phyloP scores from a whole-genome alignment of 1,284 basidiomycete genomes.

The Cutaneotrichosporon curvatum region DNA sequence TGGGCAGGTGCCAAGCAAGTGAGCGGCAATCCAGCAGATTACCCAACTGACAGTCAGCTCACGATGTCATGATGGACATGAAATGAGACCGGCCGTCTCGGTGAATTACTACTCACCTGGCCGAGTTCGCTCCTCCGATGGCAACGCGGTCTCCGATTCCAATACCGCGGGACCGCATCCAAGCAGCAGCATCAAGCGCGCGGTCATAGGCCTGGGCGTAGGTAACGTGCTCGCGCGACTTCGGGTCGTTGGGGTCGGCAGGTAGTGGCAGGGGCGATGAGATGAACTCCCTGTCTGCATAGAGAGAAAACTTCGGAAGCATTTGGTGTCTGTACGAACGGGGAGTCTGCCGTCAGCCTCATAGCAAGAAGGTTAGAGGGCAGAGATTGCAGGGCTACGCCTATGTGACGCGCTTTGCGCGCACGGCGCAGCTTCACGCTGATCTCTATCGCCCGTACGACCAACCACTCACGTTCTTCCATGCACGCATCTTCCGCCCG shows the following conservation, averaged over 20 bases:
- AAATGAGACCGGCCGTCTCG: too few species aligned
- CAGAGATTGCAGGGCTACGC: neutral
- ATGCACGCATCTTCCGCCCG: conserved; percentile 22
- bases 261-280: conserved; percentile 24
- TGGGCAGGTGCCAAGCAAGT: conserved; percentile 35
- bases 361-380: too few species aligned
- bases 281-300: conserved; percentile 27
- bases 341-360: conserved; percentile 1
- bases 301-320: conserved; percentile 16
- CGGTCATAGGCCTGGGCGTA: conserved; percentile 24
- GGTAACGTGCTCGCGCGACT: conserved; percentile 19
- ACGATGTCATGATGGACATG: neutral
- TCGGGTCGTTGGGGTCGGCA: neutral
- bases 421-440: too few species aligned
- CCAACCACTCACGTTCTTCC: conserved; percentile 31
- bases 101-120: conserved; percentile 20
- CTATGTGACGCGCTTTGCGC: too few species aligned
- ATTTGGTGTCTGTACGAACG: neutral
- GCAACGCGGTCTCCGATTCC: conserved; percentile 29
- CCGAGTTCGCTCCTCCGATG: conserved; percentile 24
- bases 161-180: conserved; percentile 28
- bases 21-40: conserved; percentile 29
- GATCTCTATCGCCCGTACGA: neutral
- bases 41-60: conserved; percentile 30
- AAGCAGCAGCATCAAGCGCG: conserved; percentile 22